phyloP scores from a whole-genome alignment of 768 basidiomycete species.

The Cytidiella melzeri region DNA sequence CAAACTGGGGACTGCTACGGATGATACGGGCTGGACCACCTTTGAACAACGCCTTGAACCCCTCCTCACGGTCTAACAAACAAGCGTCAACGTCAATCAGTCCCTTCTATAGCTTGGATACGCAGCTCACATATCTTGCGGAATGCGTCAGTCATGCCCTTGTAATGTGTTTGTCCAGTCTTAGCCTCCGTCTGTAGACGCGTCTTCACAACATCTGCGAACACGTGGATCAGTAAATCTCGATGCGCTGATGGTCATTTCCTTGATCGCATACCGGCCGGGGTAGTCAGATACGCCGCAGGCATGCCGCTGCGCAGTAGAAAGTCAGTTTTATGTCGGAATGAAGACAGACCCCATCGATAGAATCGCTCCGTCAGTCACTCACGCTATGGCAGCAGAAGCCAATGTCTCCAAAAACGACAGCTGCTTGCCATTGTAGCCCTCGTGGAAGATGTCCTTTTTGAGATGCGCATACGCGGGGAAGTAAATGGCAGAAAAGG shows the following conservation, averaged over 20 bases:
- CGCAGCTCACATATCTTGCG: slow-evolving; percentile 72
- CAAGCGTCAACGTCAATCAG: slow-evolving; percentile 6
- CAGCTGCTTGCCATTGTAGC: slow-evolving; percentile 89
- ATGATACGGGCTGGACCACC: slow-evolving; percentile 85
- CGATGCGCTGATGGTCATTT: slow-evolving; percentile 14
- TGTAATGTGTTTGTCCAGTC: slow-evolving; percentile 88
- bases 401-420: slow-evolving; percentile 85
- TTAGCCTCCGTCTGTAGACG: slow-evolving; percentile 89
- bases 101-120: neutral
- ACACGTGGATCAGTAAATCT: slow-evolving; percentile 13
- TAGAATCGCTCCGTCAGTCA: slow-evolving; percentile 17
- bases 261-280: slow-evolving; percentile 53
- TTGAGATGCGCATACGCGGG: slow-evolving; percentile 85
- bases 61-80: slow-evolving; percentile 74
- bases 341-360: neutral
- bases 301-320: slow-evolving; percentile 81
- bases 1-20: slow-evolving; percentile 90
- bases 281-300: slow-evolving; percentile 89
- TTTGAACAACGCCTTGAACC: slow-evolving; percentile 85
- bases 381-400: slow-evolving; percentile 78
- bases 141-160: slow-evolving; percentile 85
- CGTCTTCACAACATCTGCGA: slow-evolving; percentile 92
- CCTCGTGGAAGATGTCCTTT: slow-evolving; percentile 92
- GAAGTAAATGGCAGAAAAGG: slow-evolving; percentile 94
- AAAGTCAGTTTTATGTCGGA: slow-evolving; percentile 12